Base-by-base conservation (phyloP, 805 yeast genomes). In the Candida takata region DNA sequence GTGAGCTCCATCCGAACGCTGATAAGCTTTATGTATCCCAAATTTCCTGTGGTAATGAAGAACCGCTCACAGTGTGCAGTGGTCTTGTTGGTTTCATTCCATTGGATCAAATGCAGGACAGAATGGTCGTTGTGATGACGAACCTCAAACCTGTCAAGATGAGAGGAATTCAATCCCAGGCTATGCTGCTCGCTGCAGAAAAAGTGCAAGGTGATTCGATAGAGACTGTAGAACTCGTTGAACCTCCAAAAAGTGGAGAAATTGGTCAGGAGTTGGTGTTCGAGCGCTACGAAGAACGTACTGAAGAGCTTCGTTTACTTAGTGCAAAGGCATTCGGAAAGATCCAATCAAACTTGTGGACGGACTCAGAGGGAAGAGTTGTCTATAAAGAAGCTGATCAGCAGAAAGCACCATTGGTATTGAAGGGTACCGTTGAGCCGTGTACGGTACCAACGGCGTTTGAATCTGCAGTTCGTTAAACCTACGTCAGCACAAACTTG, bases 151-250 rank as follows among this genome's bases (percentile, higher is more conserved):
- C 77, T 4, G 65, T 76, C 9, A 77, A 76, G 49, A 70, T 79
- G 71, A 59, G 84, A 42, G 85, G 85, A 1, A 67, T 71, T 15
- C 52, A 49, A 27, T 76, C 83, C 2, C 74, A 77, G 43, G 84
- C 81, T 0, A 79, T 79, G 85, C 48, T 79, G 2, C 49, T 79
- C 15, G 84, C 84, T n/a, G 77, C 83, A 2, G 72, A 61, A 23
- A 53, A 40, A 11, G 24, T 35, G 0, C 37, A 26, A 6, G 43
- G 31, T 7, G 55, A 44, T 3, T 6, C 14, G 3, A 11, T 38
- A 8, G 33, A 35, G 14, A 43, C 43, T 18, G 76, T 75, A 4
- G 77, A 69, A 31, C 53, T 74, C 6, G 68, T 77, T 1, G 38
- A 35, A 4, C 75, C 79, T 1, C 78, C 82, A 4, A 7, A 1